Base-by-base conservation (phyloP, 1,284 basidiomycete genomes). In the Marasmius oreades region DNA sequence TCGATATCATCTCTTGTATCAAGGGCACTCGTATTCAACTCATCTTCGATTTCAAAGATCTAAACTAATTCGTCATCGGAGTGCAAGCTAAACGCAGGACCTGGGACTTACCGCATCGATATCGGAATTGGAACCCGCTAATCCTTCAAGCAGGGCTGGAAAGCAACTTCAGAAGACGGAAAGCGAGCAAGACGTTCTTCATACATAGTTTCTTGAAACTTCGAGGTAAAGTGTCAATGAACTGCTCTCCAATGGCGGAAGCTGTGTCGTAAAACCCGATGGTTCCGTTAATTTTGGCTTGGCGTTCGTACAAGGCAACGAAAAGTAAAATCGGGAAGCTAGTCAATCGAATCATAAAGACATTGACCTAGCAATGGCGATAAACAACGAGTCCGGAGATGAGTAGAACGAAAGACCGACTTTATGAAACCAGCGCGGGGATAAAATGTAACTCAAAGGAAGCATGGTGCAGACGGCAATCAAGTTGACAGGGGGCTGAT, bases 401-500 rank as follows among this genome's bases (percentile, higher is more conserved):
- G n/a, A n/a, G 22, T 18, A 33, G 12, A 36, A 45, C 26, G 44
- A 22, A 44, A 33, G 54, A 64, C 64, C 46, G 61, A 85, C 89
- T 75, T 94, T 94, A 66, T 94, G 92, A 67, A 93, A 93, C 90
- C 90, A 92, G 52, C 88, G 75, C 26, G 88, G 87, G 1, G 78
- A 76, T 28, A 95, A 76, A 43, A 92, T 73, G 66, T 90, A 93
- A 62, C 87, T 91, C 28, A 90, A 78, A 0, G 93, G 93, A 60
- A 92, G 78, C 81, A 96, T 89, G 58, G 94, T 74, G 52, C 84
- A 84, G 11, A 95, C 72, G 0, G 93, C 93, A 43, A 93, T 62
- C 4, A 96, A 71, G 69, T 95, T 96, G 64, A 97, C 76, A 0
- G 95, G 95, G 1, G 95, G 90, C 65, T 95, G 92, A 67, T 97